Evolutionary conservation across 768 basidiomycete genomes (phyloP).

Genomic region (Suillus hirtellus): DNA sequence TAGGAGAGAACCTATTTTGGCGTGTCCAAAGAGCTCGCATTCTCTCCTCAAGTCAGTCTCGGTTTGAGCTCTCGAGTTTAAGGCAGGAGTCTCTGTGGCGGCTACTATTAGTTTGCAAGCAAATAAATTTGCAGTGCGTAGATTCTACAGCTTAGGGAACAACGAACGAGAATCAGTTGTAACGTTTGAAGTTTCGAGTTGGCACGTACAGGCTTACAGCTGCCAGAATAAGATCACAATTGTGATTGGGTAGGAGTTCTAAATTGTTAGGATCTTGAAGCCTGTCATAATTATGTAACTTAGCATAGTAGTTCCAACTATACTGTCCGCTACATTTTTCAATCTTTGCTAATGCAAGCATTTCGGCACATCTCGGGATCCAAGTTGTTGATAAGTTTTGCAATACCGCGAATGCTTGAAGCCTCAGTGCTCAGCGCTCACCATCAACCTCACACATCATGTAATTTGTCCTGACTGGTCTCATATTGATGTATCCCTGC

Average conservation of each 20-base stretch:
- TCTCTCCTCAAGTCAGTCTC: conserved; percentile 8
- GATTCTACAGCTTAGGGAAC: not conserved
- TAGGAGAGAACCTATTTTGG: conserved; percentile 10
- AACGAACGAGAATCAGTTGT: not conserved
- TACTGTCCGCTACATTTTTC: no score
- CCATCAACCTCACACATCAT: not conserved
- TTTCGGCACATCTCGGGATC: no score
- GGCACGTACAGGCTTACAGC: not conserved
- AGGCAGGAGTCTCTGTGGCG: not conserved
- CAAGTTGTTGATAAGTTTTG: no score
- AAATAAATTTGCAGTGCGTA: not conserved
- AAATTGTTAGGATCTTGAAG: no score
- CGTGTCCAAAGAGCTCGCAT: conserved; percentile 8
- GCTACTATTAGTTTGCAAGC: not conserved
- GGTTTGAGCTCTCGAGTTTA: not conserved
- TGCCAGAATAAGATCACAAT: not conserved
- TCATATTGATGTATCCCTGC: conserved; percentile 79
- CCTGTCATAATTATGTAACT: no score
- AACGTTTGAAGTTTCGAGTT: not conserved
- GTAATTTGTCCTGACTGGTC: conserved; percentile 5
- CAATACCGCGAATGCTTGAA: no score
- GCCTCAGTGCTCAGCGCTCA: no score
- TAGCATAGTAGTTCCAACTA: no score
- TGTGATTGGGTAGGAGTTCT: no score
- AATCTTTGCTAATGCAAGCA: no score